phyloP scores from a whole-genome alignment of 495 filamentous ascomycete species.

The Oleoguttula mirabilis region DNA sequence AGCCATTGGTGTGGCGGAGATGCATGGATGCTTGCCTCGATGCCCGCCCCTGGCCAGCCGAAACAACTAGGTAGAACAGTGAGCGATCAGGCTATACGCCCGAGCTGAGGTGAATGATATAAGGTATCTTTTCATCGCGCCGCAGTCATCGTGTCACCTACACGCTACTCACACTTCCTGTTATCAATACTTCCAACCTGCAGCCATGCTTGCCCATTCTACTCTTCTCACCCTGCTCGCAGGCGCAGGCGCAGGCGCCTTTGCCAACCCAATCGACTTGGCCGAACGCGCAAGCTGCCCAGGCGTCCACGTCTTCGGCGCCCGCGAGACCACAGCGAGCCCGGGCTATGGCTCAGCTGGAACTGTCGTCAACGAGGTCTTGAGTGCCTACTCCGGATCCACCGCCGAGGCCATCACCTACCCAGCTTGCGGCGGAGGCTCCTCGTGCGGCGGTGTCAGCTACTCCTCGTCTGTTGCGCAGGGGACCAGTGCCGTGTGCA shows the following conservation, averaged over 20 bases:
- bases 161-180: too few species aligned
- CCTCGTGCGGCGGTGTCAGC: neutral
- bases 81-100: too few species aligned
- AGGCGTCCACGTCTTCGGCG: conserved; percentile 18
- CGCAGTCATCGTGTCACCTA: too few species aligned
- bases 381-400: conserved; percentile 15
- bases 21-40: too few species aligned
- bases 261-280: neutral
- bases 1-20: too few species aligned
- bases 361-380: conserved; percentile 14
- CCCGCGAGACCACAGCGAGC: conserved; percentile 19
- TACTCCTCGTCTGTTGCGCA: conserved; percentile 14
- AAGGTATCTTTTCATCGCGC: too few species aligned
- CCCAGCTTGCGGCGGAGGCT: conserved; percentile 10
- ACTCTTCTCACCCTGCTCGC: neutral
- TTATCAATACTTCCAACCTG: neutral
- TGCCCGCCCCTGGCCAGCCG: too few species aligned
- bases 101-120: too few species aligned
- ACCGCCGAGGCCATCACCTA: conserved; percentile 17
- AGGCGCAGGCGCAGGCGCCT: neutral
- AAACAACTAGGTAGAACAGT: too few species aligned
- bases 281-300: conserved; percentile 5
- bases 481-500: conserved; percentile 9
- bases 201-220: neutral
- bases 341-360: conserved; percentile 16